These are phyloP conservation scores for Salvia rosmarinus DNA, from an alignment of 257 asterid species.

Conservation along the genomic window DNA sequence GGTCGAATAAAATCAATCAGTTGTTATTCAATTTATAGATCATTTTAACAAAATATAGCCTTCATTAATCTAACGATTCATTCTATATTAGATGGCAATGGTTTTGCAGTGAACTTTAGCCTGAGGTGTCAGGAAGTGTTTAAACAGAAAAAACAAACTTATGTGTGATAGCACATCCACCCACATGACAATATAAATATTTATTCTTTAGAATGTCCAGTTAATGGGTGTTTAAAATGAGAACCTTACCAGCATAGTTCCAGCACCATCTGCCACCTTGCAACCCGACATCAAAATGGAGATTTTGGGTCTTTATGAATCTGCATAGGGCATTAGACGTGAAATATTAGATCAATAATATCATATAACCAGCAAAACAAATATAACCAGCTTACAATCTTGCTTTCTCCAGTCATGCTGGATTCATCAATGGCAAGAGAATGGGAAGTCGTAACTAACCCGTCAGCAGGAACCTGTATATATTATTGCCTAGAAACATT, in stretches of 20 bases:
- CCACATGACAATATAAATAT: not conserved
- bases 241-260: conserved; percentile 79
- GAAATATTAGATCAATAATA: conserved; percentile 33
- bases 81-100: too few species aligned
- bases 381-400: conserved; percentile 76
- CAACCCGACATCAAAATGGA: conserved; percentile 98
- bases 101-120: conserved; percentile 4
- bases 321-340: conserved; percentile 42
- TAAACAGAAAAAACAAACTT: not conserved
- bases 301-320: conserved; percentile 74
- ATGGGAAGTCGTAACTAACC: conserved; percentile 77
- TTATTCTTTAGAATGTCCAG: not conserved
- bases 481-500: conserved; percentile 29
- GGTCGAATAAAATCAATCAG: too few species aligned
- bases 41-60: too few species aligned
- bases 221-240: conserved; percentile 18
- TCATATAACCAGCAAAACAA: conserved; percentile 33
- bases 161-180: not conserved
- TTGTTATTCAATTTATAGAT: too few species aligned
- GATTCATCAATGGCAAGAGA: conserved; percentile 96
- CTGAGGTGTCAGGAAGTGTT: not conserved
- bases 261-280: conserved; percentile 97
- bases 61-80: too few species aligned
- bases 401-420: conserved; percentile 99
- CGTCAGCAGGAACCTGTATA: conserved; percentile 90